Percentiles rank a stretch among this genome's conserved stretches.
Conservation (phyloP, 129 eudicot species). For the sunflower (Helianthus annuus) region DNA sequence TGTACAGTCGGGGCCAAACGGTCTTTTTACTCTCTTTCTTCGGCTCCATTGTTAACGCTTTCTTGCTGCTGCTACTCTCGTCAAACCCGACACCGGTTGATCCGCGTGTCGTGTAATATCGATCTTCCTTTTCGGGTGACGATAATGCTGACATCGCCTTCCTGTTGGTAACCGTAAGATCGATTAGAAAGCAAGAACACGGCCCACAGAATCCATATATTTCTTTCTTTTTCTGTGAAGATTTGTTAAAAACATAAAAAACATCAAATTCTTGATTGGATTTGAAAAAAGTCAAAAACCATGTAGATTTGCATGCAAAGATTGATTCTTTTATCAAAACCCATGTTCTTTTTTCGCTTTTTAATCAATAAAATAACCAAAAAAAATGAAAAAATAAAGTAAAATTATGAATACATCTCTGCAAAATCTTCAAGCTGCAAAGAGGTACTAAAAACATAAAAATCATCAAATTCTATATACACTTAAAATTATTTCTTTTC, state of each 20-base stretch:
- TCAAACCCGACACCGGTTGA: conserved; percentile 47
- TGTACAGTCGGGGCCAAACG: conserved; percentile 66
- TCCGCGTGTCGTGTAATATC: conserved; percentile 77
- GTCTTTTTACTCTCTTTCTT: conserved; percentile 51
- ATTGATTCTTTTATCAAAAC: conserved; percentile 11
- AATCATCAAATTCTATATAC: too few relatives aligned
- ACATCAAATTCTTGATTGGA: neutral
- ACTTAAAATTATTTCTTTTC: too few relatives aligned
- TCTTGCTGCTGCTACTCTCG: conserved; percentile 47
- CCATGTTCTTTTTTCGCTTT: conserved; percentile 22
- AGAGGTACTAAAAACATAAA: neutral
- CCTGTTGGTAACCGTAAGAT: conserved; percentile 42
- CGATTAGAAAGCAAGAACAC: conserved; percentile 28
- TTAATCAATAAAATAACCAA: conserved; percentile 7
- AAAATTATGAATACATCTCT: neutral
- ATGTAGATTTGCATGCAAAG: neutral
- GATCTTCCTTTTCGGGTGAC: conserved; percentile 67
- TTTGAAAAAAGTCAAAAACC: neutral
- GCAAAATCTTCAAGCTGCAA: conserved; percentile 17
- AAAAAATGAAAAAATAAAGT: neutral
- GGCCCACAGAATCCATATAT: conserved; percentile 8
- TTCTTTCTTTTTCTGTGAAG: neutral
- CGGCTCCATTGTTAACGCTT: conserved; percentile 35
- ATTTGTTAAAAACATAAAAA: neutral
- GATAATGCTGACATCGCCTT: conserved; percentile 49